phyloP scores from a whole-genome alignment of 2,329 filamentous ascomycete species.

The Aspergillus versicolor region DNA sequence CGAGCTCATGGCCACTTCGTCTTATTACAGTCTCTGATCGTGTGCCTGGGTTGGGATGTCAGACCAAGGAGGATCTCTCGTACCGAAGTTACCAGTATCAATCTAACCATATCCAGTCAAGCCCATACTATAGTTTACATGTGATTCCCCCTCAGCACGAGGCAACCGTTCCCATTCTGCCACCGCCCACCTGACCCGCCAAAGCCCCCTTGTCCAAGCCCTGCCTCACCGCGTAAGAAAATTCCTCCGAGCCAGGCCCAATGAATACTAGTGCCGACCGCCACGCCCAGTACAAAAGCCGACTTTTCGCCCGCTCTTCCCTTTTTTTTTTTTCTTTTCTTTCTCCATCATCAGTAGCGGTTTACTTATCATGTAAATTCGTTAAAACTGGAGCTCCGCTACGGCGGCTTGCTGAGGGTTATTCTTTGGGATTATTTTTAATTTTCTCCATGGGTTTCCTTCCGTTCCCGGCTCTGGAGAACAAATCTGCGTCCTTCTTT shows the following conservation, averaged over 20 bases:
- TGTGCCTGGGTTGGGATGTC: background rate
- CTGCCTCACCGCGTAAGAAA: background rate
- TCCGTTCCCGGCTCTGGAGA: constrained; percentile 53
- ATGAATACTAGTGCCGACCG: constrained; percentile 24
- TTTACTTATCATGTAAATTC: constrained; percentile 52
- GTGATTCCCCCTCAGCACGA: background rate
- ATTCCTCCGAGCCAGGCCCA: constrained; percentile 15
- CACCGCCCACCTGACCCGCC: background rate
- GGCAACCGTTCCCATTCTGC: background rate
- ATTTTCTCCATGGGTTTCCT: constrained; percentile 44
- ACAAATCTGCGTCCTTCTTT: constrained; percentile 41
- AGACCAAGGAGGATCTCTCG: background rate
- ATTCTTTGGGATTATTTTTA: constrained; percentile 39
- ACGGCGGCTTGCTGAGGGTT: constrained; percentile 51
- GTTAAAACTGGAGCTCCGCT: constrained; percentile 45
- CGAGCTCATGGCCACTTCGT: background rate
- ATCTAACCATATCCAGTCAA: constrained; percentile 3
- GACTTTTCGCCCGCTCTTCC: constrained; percentile 4
- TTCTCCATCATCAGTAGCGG: constrained; percentile 53
- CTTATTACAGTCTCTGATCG: background rate
- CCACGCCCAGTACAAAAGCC: constrained; percentile 30
- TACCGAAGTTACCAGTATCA: background rate
- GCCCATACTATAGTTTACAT: constrained; percentile 3
- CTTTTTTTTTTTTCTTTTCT: constrained; percentile 38
- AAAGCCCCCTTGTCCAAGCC: background rate